These are phyloP conservation scores for Astrothelium macrocarpum DNA, from an alignment of 495 filamentous ascomycete species.

Conservation along the genomic window DNA sequence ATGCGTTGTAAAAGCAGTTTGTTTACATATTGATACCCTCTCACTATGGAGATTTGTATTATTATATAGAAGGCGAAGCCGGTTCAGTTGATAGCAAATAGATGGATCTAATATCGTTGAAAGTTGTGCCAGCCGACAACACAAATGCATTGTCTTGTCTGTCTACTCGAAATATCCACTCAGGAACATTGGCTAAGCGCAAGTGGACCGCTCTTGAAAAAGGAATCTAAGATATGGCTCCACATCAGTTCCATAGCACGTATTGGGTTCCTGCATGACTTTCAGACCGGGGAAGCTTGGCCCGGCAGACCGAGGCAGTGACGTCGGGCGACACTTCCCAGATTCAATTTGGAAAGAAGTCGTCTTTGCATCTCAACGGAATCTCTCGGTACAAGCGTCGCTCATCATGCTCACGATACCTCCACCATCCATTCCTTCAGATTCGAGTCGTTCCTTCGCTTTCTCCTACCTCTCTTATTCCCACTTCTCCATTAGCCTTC, in stretches of 20 bases:
- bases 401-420: background rate
- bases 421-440: background rate
- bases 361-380: background rate
- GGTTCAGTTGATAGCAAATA: no score
- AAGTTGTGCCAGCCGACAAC: no score
- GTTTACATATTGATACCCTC: background rate
- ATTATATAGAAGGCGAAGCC: no score
- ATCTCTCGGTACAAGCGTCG: background rate
- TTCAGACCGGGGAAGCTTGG: background rate
- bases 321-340: background rate
- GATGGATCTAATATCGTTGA: no score
- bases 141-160: no score
- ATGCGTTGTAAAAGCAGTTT: background rate
- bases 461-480: background rate
- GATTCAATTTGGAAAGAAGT: background rate
- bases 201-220: no score
- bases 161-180: no score
- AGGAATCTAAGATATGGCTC: no score
- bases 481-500: background rate
- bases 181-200: no score
- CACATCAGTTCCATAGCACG: no score
- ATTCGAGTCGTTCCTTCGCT: no score
- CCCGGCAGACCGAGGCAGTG: background rate
- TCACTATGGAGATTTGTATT: background rate
- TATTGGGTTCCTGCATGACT: background rate